Evolutionary conservation across 2,329 filamentous ascomycete genomes (phyloP), one percentile per base, ranked within the genome.

Genomic region (Fusarium brachygibbosum): DNA sequence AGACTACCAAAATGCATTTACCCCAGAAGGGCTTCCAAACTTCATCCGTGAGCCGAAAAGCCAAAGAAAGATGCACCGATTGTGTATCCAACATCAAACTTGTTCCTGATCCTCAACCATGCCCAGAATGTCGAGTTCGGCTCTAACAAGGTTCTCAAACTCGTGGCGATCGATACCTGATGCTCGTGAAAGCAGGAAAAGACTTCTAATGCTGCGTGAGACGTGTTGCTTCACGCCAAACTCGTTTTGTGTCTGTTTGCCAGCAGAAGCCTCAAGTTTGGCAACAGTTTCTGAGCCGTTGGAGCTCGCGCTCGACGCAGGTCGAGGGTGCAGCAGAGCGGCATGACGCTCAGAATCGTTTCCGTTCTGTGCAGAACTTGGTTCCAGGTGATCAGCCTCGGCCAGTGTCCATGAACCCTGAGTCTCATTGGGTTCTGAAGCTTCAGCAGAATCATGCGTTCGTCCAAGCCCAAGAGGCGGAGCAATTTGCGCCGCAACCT

Each of bases 221-320:
- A 96, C 89, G 79, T 95, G 92, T 79, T 94, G 90, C 78, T 91
- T 92, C 56, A 96, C 88, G 16, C 89, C 91, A 57, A 91, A 87
- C 79, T 94, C 91, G 57, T 84, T 88, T 72, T 90, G 87, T 62
- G 89, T 87, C 70, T 86, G 85, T 67, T 82, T 83, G 38, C 82
- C 84, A 3, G 86, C 87, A 17, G 81, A 82, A 49, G 85, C 84
- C 70, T 90, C 87, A 29, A 89, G 83, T 73, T 84, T 87, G 63
- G 90, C 90, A 4, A 93, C 85, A 8, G 88, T 83, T 53, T 82
- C 77, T 16, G 83, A 86, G 75, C 81, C 85, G 81, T 82, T 84
- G 69, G 87, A 86, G 77, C 86, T 83, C 51, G 87, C 82, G 74
- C 86, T 87, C 17, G 87, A 89, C 41, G 82, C 83, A 17, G 88